Base-by-base conservation (phyloP, 2,329 filamentous ascomycete species). In the Scleromitrula shiraiana region DNA sequence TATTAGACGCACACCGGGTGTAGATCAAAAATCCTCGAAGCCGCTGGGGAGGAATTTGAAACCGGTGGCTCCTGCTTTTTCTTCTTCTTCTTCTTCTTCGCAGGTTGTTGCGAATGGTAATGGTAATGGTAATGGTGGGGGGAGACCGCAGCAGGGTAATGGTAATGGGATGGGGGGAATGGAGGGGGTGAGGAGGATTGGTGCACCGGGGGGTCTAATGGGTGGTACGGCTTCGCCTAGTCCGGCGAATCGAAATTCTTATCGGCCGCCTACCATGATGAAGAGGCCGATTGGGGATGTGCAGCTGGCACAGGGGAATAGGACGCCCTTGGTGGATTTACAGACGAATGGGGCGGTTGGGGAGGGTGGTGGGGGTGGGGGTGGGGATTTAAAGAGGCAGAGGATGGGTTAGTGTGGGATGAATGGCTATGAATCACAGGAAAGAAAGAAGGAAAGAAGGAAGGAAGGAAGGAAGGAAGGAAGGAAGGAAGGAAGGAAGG, bases 1-100 rank as follows among this genome's bases (percentile, higher is more conserved):
- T 0, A 89, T 95, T 61, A 80, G 88, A 52, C 90, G 91, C 63
- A 96, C 91, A 0, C 85, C 85, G 0, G 90, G 90, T 2, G 77
- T 96, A 32, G 88, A 96, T 60, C 88, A 94, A 61, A 80, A 70
- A 19, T 83, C 51, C 22, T 90, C 85, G 4, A 82, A 83, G 44
- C 88, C 89, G 0, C 69, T 95, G 2, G 76, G 75, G 4, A 77
- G 75, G 53, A 73, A 71, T 38, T 68, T 73, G 0, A 70, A 76
- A 53, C 76, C 81, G 50, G 68, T 79, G 0, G 63, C 72, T 42
- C 50, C 59, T 49, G 53, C 63, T 57, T n/a, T n/a, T n/a, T n/a
- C n/a, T n/a, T n/a, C n/a, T n/a, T n/a, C n/a, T n/a, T n/a, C n/a
- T n/a, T n/a, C n/a, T n/a, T n/a, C n/a, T n/a, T n/a, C n/a, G n/a